phyloP scores from a whole-genome alignment of 225 moss, liverwort and hornwort genomes.

The Antitrichia curtipendula region DNA sequence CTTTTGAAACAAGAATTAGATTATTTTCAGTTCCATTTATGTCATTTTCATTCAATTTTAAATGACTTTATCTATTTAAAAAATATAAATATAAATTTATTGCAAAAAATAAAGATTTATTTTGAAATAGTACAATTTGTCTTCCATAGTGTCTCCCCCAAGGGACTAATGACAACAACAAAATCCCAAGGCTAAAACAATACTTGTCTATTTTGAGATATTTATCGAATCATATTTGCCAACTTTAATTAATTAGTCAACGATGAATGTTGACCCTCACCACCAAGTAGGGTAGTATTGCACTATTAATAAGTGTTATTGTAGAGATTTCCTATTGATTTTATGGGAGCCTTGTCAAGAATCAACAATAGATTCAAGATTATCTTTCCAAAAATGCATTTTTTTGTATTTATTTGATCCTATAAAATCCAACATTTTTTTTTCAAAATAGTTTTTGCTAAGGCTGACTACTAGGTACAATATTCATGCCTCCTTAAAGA shows the following conservation, averaged over 20 bases:
- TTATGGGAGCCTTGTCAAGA: accelerated
- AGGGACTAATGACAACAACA: too few relatives aligned
- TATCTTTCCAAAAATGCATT: too few relatives aligned
- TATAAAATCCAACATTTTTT: too few relatives aligned
- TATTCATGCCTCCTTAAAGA: too few relatives aligned
- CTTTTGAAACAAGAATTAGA: not conserved
- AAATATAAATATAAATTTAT: not conserved
- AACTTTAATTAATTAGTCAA: not conserved
- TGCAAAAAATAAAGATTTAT: not conserved
- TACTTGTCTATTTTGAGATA: accelerated
- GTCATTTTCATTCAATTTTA: not conserved
- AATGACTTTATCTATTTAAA: too few relatives aligned
- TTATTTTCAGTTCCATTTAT: not conserved
- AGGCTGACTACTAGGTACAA: too few relatives aligned
- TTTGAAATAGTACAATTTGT: not conserved
- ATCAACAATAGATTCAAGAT: not conserved
- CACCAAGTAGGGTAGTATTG: not conserved
- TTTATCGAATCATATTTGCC: not conserved
- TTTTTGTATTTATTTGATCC: too few relatives aligned
- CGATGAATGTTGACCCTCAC: not conserved
- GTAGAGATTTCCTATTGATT: not conserved
- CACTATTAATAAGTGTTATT: not conserved
- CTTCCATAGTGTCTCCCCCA: accelerated
- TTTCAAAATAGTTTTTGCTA: too few relatives aligned
- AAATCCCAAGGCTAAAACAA: not conserved